Percentiles rank a stretch among this genome's conserved stretches.
phyloP scores from a whole-genome alignment of 129 eudicot species.

The Ambrosia artemisiifolia region DNA sequence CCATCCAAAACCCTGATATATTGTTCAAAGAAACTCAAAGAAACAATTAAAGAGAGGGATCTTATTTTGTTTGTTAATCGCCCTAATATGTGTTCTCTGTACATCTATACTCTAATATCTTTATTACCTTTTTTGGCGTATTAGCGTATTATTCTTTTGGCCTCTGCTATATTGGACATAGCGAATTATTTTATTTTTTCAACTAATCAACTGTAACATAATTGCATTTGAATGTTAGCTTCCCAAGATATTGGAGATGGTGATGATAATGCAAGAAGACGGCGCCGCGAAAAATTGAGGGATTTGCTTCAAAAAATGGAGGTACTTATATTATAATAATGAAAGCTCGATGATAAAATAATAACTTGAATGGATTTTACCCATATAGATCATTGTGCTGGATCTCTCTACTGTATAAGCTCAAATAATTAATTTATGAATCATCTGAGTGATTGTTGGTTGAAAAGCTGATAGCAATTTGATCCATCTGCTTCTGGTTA shows the following conservation, averaged over 20 bases:
- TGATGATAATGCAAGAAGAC: slow-evolving; percentile 90
- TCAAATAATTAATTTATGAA: background rate
- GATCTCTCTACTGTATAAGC: background rate
- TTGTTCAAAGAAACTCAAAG: too few relatives aligned
- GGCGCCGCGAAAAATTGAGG: slow-evolving; percentile 65
- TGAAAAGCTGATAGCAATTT: background rate
- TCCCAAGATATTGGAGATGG: slow-evolving; percentile 84
- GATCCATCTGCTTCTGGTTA: background rate
- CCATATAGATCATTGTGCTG: background rate
- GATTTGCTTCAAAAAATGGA: slow-evolving; percentile 81
- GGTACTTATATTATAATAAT: slow-evolving; percentile 33
- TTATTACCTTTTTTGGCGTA: too few relatives aligned
- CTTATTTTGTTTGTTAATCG: too few relatives aligned
- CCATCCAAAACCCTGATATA: too few relatives aligned
- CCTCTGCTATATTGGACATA: too few relatives aligned
- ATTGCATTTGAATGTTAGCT: slow-evolving; percentile 30
- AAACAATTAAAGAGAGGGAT: too few relatives aligned
- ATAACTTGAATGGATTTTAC: background rate
- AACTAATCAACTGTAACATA: too few relatives aligned
- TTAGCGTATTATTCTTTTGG: too few relatives aligned
- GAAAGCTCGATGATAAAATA: background rate
- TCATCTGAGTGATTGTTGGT: background rate
- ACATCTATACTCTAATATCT: too few relatives aligned
- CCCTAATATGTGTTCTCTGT: too few relatives aligned
- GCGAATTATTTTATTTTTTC: too few relatives aligned